Evolutionary conservation across 495 filamentous ascomycete species (phyloP), one percentile per base, ranked within the genome.

Genomic region (Hypoxylon rickii): DNA sequence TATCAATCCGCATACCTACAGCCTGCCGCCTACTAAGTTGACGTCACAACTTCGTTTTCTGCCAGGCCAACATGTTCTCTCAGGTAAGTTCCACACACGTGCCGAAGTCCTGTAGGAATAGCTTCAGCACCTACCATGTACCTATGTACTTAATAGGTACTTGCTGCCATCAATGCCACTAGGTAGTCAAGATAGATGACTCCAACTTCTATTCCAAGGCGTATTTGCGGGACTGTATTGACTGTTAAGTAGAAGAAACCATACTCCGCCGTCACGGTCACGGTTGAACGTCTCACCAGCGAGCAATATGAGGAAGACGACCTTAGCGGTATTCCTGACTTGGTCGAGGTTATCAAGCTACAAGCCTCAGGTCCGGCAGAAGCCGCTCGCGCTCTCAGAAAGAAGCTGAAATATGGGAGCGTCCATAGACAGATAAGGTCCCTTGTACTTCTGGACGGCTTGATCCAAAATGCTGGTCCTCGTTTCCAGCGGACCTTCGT

Each of bases 401-500:
- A 97, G 85, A 97, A 99, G 77, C 82, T 99, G 82, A 97, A 97
- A 73, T 99, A 99, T 70, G 95, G 95, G 46, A 96, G 83, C 58
- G 76, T 93, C 15, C 92, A 97, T 68, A 86, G 90, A 13, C 95
- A 97, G 69, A 79, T 99, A 4, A 85, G 95, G 34, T 89, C 95
- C 46, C 82, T 99, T 32, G 88, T 87, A 7, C 87, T 99, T 21
- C 85, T 99, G 3, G 94, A 99, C 69, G 92, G 88, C 37, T 77
- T 97, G 18, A 95, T 99, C 22, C 89, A 96, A 65, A 99, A 97
- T 75, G 91, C 90, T 13, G 93, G 92, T 2, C 81, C 88, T 10
- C 84, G 89, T 22, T 97, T 99, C 68, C 86, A 96, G 73, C 83
- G 89, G 12, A 78, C 76, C 20, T 97, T 97, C 68, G 89, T 86